Evolutionary conservation across 2,329 filamentous ascomycete genomes (phyloP), one percentile per base, ranked within the genome.

Genomic region (Calonectria henricotiae): DNA sequence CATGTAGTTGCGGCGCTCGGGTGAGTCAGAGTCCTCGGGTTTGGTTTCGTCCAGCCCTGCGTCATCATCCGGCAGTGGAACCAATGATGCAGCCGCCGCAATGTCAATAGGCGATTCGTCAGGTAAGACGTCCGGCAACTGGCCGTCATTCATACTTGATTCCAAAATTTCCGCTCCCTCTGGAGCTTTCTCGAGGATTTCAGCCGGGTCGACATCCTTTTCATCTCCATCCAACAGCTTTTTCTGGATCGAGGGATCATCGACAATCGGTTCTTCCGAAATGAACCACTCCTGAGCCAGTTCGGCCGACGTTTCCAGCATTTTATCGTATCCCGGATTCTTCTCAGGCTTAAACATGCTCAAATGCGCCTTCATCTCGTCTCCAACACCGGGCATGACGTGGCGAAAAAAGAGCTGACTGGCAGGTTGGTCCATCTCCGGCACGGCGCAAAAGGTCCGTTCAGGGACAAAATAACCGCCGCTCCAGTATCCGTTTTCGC

Each of bases 381-480:
- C 92, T 1, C 85, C 84, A 0, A 88, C 89, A 55, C 88, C 89
- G 51, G 90, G 87, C 77, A 96, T 92, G 37, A 92, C 87, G 44
- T 82, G 80, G 17, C 89, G 86, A 41, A 87, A 86, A 67, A 88
- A 89, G 15, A 88, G 73, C 0, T 76, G 65, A 54, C 80, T 79
- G 0, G 83, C 84, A 0, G 75, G 68, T 62, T 87, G 83, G 4
- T 86, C 85, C 25, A 86, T 85, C 17, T 86, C 82, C 0, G 91
- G 92, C 27, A 95, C 82, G 4, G 93, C 92, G 79, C 93, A 96
- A 77, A 97, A 97, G 0, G 94, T 97, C 46, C 95, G 85, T 75
- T 95, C 90, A 0, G 88, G 88, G 0, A 89, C 87, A 78, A 86
- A 91, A 82, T 85, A 90, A 0, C 88, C 88, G 2, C 88, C 88